Percentiles rank a stretch among this genome's conserved stretches.
Conservation (phyloP, 2,329 filamentous ascomycete genomes). For the Trichoderma sp. region DNA sequence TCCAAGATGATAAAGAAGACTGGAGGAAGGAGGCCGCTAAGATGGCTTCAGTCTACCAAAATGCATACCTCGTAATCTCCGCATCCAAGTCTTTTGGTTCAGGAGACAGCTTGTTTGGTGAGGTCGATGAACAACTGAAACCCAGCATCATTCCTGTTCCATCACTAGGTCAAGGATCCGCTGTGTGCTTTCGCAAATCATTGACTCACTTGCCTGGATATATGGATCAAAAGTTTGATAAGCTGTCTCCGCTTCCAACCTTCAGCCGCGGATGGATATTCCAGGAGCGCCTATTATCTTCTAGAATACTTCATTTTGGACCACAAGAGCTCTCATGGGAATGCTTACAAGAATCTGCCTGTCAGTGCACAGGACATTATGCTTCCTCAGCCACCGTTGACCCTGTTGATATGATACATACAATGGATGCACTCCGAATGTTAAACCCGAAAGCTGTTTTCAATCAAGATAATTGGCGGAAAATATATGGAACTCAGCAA, state of each 20-base stretch:
- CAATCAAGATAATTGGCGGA: background rate
- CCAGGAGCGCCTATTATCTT: conserved; percentile 21
- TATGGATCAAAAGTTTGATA: conserved; percentile 18
- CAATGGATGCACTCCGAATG: background rate
- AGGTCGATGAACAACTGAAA: background rate
- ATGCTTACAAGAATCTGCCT: conserved; percentile 15
- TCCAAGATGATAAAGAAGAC: conserved; percentile 9
- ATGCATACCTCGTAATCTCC: conserved; percentile 20
- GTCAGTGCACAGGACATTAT: conserved; percentile 19
- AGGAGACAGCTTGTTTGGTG: conserved; percentile 16
- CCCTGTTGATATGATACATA: background rate
- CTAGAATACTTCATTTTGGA: conserved; percentile 23
- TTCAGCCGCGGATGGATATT: conserved; percentile 24
- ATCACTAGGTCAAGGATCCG: background rate
- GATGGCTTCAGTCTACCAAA: conserved; percentile 24
- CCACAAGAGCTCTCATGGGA: conserved; percentile 25
- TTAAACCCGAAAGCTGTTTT: conserved; percentile 8
- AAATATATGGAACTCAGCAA: background rate
- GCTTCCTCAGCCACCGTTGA: background rate
- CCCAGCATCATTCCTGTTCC: background rate
- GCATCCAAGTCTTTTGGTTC: conserved; percentile 4
- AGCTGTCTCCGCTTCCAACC: conserved; percentile 10
- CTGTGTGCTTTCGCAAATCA: conserved; percentile 19
- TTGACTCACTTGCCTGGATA: conserved; percentile 20
- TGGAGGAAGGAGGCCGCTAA: conserved; percentile 23